Evolutionary conservation across 306 rosid species (phyloP), one percentile per base, ranked within the genome.

Genomic region (Cucumis cinereus): DNA sequence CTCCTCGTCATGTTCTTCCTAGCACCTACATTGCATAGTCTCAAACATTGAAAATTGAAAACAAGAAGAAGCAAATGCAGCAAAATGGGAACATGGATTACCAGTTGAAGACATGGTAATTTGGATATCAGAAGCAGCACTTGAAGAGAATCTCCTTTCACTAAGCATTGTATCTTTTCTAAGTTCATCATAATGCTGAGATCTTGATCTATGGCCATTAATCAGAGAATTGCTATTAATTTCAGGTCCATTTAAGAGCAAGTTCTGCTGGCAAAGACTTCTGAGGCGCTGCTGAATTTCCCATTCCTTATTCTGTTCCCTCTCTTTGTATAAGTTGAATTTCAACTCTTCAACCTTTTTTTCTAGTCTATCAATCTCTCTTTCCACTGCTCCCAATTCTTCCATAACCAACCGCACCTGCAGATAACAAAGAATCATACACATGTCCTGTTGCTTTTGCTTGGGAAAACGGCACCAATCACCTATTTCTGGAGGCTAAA

Each of bases 311-410:
- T 59, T 83, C 41, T 87, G 86, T 57, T 79, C 81, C 69, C 89
- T 92, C 78, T 92, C 93, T 17, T 78, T 79, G 84, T 72, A 74
- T 81, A 90, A 63, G 74, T 64, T 68, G 62, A 83, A 75, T 77
- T 85, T 85, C 76, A 94, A 86, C 79, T 88, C 96, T 80, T 89
- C 87, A 38, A 90, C 86, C 88, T 81, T 90, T 76, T 86, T 85
- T 84, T 90, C 99, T 19, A 94, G 82, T 83, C 76, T 56, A 35
- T 75, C 59, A 61, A 94, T 85, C 89, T 92, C 96, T 58, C 86
- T 89, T 87, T 90, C 96, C 30, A 91, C 89, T 78, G 61, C 73
- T 78, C 77, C 87, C 82, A 94, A 79, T 82, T 94, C 98, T 38
- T 87, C 77, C 78, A 91, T 82, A 72, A 91, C 81, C 82, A 79